A percentile compares a stretch with the other conserved stretches of the same genome.
phyloP scores from a whole-genome alignment of 768 basidiomycete genomes.

The Boletus rubescentipes region DNA sequence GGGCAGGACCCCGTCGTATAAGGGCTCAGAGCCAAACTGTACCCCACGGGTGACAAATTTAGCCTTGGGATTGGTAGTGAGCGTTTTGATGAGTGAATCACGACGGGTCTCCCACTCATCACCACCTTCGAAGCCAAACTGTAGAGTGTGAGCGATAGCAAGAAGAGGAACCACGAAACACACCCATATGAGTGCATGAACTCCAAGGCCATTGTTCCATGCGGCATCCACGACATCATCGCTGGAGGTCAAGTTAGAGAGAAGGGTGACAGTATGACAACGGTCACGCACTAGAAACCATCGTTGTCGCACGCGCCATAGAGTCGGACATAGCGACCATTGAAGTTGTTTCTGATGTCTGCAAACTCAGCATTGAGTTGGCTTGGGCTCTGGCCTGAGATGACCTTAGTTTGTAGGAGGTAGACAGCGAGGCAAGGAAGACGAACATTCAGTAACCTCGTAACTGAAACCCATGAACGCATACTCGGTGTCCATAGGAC shows the following conservation, averaged over 20 bases:
- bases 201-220: conserved; percentile 63
- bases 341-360: conserved; percentile 58
- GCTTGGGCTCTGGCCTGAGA: conserved; percentile 53
- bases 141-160: background rate
- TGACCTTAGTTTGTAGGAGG: background rate
- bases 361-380: conserved; percentile 55
- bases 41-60: conserved; percentile 65
- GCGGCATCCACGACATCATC: conserved; percentile 68
- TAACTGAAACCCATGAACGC: conserved; percentile 80
- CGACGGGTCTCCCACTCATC: conserved; percentile 55
- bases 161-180: conserved; percentile 10
- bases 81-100: conserved; percentile 47
- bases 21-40: conserved; percentile 72
- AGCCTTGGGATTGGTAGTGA: conserved; percentile 60
- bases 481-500: conserved; percentile 59
- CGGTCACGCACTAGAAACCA: conserved; percentile 37
- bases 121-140: conserved; percentile 40
- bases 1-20: conserved; percentile 58
- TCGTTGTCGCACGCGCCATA: conserved; percentile 41
- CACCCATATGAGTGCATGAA: conserved; percentile 76
- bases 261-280: conserved; percentile 13
- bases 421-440: background rate
- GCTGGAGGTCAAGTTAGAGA: conserved; percentile 23
- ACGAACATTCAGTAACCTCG: conserved; percentile 63
- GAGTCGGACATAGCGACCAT: conserved; percentile 62